Base-by-base conservation (phyloP, 768 basidiomycete species). In the Leccinellum albellum region DNA sequence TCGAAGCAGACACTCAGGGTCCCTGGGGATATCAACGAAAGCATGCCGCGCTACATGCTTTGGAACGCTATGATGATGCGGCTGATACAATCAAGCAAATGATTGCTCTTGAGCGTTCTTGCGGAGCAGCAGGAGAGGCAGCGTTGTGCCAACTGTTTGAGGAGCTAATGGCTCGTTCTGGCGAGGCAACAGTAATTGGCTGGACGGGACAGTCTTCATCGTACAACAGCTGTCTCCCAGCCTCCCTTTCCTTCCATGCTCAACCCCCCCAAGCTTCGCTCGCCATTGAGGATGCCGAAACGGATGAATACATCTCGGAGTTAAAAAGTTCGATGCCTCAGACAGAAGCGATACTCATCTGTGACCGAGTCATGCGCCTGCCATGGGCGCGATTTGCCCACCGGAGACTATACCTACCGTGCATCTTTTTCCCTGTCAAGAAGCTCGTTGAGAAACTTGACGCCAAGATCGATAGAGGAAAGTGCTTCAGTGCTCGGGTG, bases 141-240 rank as follows among this genome's bases (percentile, higher is more conserved):
- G 60, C 60, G 0, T n/a, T 62, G 6, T 35, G 33, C 33, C 33
- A 35, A 17, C 15, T 15, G 33, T 35, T 35, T 17, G 33, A 35
- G 15, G 14, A 60, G 50, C 3, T 63, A 9, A 42, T 63, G 7
- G 4, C 37, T 3, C 61, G 62, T 14, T 53, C 44, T 2, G 54
- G 57, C 1, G 21, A 35, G 17, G 14, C 15, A 35, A 35, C 33
- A 35, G 15, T 35, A 15, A 14, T 35, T 15, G 33, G 15, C 15
- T 63, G 62, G 62, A 21, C 31, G 4, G 61, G 61, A 13, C 31
- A 50, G 15, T 40, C 61, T 3, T 63, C 61, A 1, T 3, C 29
- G 8, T 63, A 63, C 24, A 63, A 63, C 12, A 63, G 60, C 10
- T 62, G 61, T 23, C 55, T 62, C 24, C 60, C 61, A 0, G 33